Conservation (phyloP, 1,284 basidiomycete genomes). For the Cerioporus squamosus region DNA sequence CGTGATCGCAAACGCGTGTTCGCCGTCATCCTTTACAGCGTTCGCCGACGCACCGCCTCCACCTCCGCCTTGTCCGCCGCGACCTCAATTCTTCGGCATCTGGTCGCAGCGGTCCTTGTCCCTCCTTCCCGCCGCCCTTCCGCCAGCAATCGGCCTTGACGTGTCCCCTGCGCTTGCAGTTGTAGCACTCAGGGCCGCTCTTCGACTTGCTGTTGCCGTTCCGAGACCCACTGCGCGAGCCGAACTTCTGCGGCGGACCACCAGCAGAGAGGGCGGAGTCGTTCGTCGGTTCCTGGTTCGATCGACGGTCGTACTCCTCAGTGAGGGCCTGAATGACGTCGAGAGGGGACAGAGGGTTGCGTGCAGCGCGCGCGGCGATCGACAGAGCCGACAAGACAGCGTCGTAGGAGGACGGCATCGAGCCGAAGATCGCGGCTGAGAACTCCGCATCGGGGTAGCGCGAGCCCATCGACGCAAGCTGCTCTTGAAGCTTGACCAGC, state of each 20-base stretch:
- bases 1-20: slow-evolving; percentile 7
- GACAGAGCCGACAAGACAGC: slow-evolving; percentile 6
- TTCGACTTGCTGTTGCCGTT: background rate
- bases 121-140: slow-evolving; percentile 28
- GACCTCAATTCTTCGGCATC: no score
- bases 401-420: slow-evolving; percentile 25
- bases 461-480: slow-evolving; percentile 22
- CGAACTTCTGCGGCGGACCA: no score
- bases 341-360: no score
- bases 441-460: slow-evolving; percentile 28
- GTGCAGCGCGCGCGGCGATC: no score
- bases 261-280: no score
- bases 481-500: slow-evolving; percentile 22
- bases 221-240: background rate
- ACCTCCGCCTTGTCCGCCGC: background rate
- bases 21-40: slow-evolving; percentile 5
- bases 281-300: no score
- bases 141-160: slow-evolving; percentile 28
- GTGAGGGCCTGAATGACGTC: no score
- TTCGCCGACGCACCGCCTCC: slow-evolving; percentile 7
- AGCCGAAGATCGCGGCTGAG: slow-evolving; percentile 28
- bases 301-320: no score
- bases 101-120: slow-evolving; percentile 21
- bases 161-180: slow-evolving; percentile 32
- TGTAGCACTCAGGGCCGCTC: slow-evolving; percentile 24